Evolutionary conservation across 495 filamentous ascomycete species (phyloP), one percentile per base, ranked within the genome.

Genomic region (Penicillium argentinense): DNA sequence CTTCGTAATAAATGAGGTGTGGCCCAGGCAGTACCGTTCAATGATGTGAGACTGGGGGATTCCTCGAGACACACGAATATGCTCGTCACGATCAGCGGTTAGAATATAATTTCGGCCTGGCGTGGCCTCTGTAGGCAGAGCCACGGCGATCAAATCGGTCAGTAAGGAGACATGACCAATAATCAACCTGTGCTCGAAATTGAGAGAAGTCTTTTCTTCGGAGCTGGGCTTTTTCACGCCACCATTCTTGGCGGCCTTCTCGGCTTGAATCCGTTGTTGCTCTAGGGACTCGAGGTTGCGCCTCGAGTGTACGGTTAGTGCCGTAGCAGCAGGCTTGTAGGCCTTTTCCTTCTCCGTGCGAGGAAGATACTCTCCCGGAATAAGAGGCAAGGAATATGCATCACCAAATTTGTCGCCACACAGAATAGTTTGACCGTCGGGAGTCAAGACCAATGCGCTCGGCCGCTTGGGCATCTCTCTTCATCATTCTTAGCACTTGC

Each of bases 141-240:
- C 62, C 4, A 77, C 80, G 19, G 80, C 73, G 3, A 67, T 54
- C 25, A 97, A 52, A 56, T 91, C 85, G 0, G 89, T 92, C 19
- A 98, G 80, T 78, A 96, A 83, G 0, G 93, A 97, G 6, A 97
- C 91, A 71, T 98, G 93, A 11, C 93, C 93, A 0, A 97, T 82
- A 17, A 97, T 71, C 1, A 90, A 72, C 26, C 83, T 74, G 56
- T 87, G 82, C 44, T 86, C 82, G 64, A 95, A 93, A 7, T 67
- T 64, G 3, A 77, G 67, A 42, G 59, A 56, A 38, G 68, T 56
- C 38, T 72, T 63, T 53, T 80, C 72, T 13, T 68, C 60, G 2
- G 62, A 42, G 47, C 76, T 77, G n/a, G n/a, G n/a, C n/a, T n/a
- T n/a, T n/a, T n/a, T n/a, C n/a, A n/a, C n/a, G 24, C 52, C 48